phyloP scores from a whole-genome alignment of 768 basidiomycete genomes.

The Agaricus sinodeliciosus region DNA sequence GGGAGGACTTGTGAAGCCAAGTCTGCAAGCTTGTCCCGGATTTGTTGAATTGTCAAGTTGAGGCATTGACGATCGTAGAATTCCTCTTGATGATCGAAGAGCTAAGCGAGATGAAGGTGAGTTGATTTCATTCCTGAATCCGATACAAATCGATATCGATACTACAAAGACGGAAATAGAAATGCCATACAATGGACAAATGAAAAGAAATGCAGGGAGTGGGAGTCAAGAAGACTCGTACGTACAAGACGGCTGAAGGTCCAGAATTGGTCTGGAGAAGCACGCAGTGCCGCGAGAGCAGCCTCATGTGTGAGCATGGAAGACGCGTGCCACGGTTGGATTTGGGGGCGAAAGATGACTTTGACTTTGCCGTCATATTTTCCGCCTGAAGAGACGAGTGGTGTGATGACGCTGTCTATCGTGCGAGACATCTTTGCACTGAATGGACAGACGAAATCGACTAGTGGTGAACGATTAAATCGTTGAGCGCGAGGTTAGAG shows the following conservation, averaged over 20 bases:
- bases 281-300: conserved; percentile 65
- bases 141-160: not conserved
- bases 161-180: not conserved
- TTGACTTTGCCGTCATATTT: conserved; percentile 71
- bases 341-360: conserved; percentile 61
- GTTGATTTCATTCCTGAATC: not conserved
- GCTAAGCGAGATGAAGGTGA: conserved; percentile 30
- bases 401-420: conserved; percentile 56
- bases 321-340: conserved; percentile 76
- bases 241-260: conserved; percentile 60
- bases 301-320: conserved; percentile 80
- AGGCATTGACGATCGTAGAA: conserved; percentile 76
- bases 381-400: conserved; percentile 49
- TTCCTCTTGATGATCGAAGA: conserved; percentile 71
- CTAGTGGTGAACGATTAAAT: conserved; percentile 25
- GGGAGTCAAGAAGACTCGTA: not conserved
- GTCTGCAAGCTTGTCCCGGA: conserved; percentile 64
- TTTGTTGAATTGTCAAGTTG: conserved; percentile 58
- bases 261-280: conserved; percentile 79
- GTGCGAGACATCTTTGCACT: conserved; percentile 58
- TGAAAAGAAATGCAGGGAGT: not conserved
- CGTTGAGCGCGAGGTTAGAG: not conserved
- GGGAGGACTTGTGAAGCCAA: conserved; percentile 53
- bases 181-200: not conserved
- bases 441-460: conserved; percentile 86